Percentiles rank a stretch among this genome's conserved stretches.
These are phyloP conservation scores for Phytophthora brassicae DNA, from an alignment of 352 stramenopile species.

Conservation along the genomic window DNA sequence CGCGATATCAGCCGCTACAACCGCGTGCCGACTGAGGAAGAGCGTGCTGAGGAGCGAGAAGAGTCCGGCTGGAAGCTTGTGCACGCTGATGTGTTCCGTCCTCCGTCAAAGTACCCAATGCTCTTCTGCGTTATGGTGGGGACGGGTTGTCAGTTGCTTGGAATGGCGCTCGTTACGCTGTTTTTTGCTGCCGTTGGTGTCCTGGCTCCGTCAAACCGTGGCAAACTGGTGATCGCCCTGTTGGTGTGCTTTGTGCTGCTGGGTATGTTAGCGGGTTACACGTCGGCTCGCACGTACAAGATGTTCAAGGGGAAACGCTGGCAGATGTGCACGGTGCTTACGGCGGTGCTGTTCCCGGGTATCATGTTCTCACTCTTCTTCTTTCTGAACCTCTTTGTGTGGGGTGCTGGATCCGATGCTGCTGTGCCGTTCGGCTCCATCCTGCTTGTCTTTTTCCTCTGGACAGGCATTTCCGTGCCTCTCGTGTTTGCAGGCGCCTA, in stretches of 20 bases:
- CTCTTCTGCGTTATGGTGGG: slow-evolving; percentile 97
- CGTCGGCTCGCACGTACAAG: slow-evolving; percentile 97
- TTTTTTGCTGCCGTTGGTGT: slow-evolving; percentile 97
- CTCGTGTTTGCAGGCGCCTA: slow-evolving; percentile 99
- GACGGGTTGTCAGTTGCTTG: slow-evolving; percentile 96
- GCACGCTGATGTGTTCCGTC: slow-evolving; percentile 99
- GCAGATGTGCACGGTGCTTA: slow-evolving; percentile 96
- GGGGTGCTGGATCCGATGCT: slow-evolving; percentile 91
- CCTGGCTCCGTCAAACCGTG: slow-evolving; percentile 96
- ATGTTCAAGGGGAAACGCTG: slow-evolving; percentile 99
- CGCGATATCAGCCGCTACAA: slow-evolving; percentile 99
- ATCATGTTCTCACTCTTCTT: slow-evolving; percentile 97
- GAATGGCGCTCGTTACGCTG: slow-evolving; percentile 96
- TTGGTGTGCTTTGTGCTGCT: slow-evolving; percentile 98
- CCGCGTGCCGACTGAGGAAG: slow-evolving; percentile 93
- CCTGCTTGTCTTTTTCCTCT: slow-evolving; percentile 97
- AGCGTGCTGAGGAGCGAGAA: slow-evolving; percentile 97
- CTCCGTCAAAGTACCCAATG: slow-evolving; percentile 94
- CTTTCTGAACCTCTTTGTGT: slow-evolving; percentile 97
- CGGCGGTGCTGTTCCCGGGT: slow-evolving; percentile 96
- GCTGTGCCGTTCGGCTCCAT: slow-evolving; percentile 97
- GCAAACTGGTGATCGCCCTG: slow-evolving; percentile 97
- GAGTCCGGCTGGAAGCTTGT: slow-evolving; percentile 99
- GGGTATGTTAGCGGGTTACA: slow-evolving; percentile 95
- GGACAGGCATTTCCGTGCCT: slow-evolving; percentile 98